Evolutionary conservation across 768 basidiomycete genomes (phyloP).

Genomic region (Hygrocybe punicea): DNA sequence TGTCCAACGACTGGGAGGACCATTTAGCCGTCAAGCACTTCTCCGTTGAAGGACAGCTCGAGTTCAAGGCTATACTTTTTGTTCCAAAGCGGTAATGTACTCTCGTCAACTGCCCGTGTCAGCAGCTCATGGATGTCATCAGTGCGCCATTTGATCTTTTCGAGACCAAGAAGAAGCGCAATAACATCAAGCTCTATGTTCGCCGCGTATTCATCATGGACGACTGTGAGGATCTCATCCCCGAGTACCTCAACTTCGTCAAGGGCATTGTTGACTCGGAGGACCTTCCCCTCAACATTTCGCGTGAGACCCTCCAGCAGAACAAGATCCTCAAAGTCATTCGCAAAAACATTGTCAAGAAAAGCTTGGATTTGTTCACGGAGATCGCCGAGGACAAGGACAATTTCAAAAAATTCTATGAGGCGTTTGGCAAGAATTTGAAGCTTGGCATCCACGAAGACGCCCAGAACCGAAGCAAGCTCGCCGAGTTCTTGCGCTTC

Average conservation of each 20-base stretch:
- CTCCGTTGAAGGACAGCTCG: conserved; percentile 99
- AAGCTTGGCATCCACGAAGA: conserved; percentile 99
- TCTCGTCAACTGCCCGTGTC: background rate
- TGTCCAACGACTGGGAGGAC: conserved; percentile 99
- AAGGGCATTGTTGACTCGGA: conserved; percentile 99
- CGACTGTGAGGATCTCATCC: conserved; percentile 98
- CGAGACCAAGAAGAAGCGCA: conserved; percentile 99
- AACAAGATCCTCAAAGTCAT: conserved; percentile 99
- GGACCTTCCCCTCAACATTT: conserved; percentile 99
- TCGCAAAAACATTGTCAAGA: conserved; percentile 99
- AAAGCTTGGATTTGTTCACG: conserved; percentile 87
- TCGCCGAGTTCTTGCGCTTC: conserved; percentile 99
- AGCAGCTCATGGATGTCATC: conserved; percentile 6
- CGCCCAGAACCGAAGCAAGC: conserved; percentile 97
- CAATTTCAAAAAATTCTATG: conserved; percentile 95
- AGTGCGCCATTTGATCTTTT: conserved; percentile 99
- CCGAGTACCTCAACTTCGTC: conserved; percentile 99
- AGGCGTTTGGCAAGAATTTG: conserved; percentile 98
- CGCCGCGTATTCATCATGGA: conserved; percentile 99
- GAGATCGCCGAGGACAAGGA: conserved; percentile 99
- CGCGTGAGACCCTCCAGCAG: conserved; percentile 98
- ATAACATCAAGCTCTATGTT: conserved; percentile 99
- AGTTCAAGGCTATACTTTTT: conserved; percentile 99
- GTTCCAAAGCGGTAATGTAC: conserved; percentile 86
- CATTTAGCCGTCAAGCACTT: conserved; percentile 99